Percentiles rank a stretch among this genome's conserved stretches.
phyloP scores from a whole-genome alignment of 306 rosid species.

The Dicorynia guianensis region DNA sequence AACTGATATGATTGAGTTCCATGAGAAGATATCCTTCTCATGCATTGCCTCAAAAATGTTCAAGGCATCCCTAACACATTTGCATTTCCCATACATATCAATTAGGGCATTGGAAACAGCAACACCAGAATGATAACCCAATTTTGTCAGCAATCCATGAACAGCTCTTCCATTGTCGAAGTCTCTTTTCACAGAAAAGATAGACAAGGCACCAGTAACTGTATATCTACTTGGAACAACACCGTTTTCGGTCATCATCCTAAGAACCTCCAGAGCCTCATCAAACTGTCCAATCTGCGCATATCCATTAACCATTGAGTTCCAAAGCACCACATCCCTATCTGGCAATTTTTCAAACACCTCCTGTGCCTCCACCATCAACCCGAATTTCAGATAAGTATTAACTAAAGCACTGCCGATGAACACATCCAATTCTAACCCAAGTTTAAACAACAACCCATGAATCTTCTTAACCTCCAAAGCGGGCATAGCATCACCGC shows the following conservation, averaged over 20 bases:
- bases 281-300: conserved; percentile 66
- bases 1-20: conserved; percentile 83
- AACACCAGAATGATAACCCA: conserved; percentile 67
- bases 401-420: conserved; percentile 84
- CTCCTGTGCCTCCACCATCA: conserved; percentile 63
- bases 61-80: conserved; percentile 58
- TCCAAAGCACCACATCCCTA: conserved; percentile 87
- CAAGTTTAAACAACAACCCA: conserved; percentile 74
- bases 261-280: conserved; percentile 71
- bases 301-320: conserved; percentile 82
- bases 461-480: conserved; percentile 76
- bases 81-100: conserved; percentile 92
- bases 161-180: conserved; percentile 63
- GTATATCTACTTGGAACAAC: conserved; percentile 67
- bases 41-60: conserved; percentile 68
- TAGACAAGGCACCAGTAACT: conserved; percentile 71
- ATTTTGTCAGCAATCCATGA: conserved; percentile 69
- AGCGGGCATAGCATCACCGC: conserved; percentile 47
- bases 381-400: conserved; percentile 63
- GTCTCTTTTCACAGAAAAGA: conserved; percentile 62
- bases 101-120: conserved; percentile 78
- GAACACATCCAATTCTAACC: conserved; percentile 76
- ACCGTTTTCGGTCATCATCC: conserved; percentile 62
- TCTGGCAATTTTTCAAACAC: conserved; percentile 72
- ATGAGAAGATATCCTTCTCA: conserved; percentile 79